Conservation (phyloP, 176 grass and related monocot species). For the Oryza meyeriana region DNA sequence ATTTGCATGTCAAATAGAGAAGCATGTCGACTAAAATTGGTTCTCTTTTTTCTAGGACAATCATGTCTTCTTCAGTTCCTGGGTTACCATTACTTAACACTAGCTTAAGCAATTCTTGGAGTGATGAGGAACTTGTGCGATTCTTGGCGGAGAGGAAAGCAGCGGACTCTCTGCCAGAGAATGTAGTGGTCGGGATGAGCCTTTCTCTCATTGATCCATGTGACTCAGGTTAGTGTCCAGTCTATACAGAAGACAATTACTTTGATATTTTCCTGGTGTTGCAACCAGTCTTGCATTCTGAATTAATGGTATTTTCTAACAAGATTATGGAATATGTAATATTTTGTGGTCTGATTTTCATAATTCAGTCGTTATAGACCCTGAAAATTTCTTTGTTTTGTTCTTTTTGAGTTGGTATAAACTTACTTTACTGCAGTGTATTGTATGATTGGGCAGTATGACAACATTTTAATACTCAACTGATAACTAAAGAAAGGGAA, state of each 20-base stretch:
- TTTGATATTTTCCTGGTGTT: not conserved
- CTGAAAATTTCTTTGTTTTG: not conserved
- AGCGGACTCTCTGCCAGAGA: conserved; percentile 24
- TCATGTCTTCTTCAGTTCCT: conserved; percentile 27
- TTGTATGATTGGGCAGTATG: not conserved
- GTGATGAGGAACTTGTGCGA: conserved; percentile 43
- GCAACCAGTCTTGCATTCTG: not conserved
- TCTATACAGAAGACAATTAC: not conserved
- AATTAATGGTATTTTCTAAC: not conserved
- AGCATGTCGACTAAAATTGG: not conserved
- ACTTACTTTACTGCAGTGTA: not conserved
- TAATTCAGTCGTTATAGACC: not conserved
- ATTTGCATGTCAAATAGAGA: not conserved
- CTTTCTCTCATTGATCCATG: conserved; percentile 26
- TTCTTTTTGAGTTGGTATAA: not conserved
- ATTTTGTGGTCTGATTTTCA: not conserved
- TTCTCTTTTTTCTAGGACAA: conserved; percentile 17
- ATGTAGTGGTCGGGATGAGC: conserved; percentile 32
- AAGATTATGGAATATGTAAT: not conserved
- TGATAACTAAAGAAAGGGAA: not conserved
- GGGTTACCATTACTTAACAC: not conserved
- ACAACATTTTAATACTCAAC: not conserved
- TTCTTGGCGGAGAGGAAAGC: conserved; percentile 42
- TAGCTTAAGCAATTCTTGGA: conserved; percentile 32
- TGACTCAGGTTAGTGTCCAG: conserved; percentile 37